Evolutionary conservation across 441 rosid genomes (phyloP).

Genomic region (Lepidium campestre): DNA sequence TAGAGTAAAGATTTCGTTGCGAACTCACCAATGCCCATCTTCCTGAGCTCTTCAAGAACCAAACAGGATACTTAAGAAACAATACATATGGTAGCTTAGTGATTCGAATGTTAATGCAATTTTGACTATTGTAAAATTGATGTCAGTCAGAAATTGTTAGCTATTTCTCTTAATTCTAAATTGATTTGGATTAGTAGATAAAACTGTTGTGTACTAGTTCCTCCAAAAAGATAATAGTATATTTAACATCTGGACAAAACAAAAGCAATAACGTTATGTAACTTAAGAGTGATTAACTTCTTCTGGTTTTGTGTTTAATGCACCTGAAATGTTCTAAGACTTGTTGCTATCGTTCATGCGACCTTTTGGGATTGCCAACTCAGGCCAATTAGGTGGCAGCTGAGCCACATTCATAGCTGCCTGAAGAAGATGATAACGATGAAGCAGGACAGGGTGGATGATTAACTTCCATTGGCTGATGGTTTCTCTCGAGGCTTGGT

Average conservation of each 20-base stretch:
- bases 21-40: constrained; percentile 85
- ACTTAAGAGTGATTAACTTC: neutral
- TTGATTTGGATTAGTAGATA: neutral
- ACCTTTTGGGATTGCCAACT: constrained; percentile 3
- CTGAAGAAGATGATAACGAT: constrained; percentile 11
- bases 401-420: neutral
- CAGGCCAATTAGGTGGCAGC: constrained; percentile 8
- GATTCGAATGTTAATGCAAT: neutral
- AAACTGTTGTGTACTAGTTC: neutral
- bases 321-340: neutral
- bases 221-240: neutral
- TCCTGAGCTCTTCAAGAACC: constrained; percentile 71
- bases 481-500: neutral
- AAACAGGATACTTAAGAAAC: neutral
- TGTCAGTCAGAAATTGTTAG: neutral
- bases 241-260: neutral
- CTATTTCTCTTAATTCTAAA: neutral
- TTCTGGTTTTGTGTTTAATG: neutral
- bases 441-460: neutral
- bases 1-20: no score
- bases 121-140: neutral
- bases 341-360: neutral
- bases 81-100: neutral
- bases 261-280: neutral
- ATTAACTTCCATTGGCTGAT: neutral